Percentiles rank a stretch among this genome's conserved stretches.
Evolutionary conservation across 305 asterid species (phyloP).

Genomic region (Fraxinus dipetala): DNA sequence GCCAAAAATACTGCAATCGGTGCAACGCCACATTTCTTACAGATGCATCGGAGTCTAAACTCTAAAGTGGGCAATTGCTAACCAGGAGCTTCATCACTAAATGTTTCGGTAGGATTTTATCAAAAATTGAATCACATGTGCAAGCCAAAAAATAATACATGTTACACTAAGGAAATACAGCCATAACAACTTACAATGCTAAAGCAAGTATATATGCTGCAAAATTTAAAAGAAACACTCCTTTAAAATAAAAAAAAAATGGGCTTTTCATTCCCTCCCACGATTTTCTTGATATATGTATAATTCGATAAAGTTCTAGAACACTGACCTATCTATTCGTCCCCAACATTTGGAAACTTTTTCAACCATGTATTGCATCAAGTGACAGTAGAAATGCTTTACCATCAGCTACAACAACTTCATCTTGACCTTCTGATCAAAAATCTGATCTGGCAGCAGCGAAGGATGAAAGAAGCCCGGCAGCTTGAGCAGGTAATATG

Average conservation of each 20-base stretch:
- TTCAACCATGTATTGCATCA: not conserved
- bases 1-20: not conserved
- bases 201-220: not conserved
- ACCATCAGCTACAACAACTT: not conserved
- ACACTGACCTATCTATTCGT: not conserved
- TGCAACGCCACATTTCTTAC: not conserved
- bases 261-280: not conserved
- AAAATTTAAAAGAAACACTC: not conserved
- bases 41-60: not conserved
- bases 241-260: not conserved
- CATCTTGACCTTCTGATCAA: conserved; percentile 24
- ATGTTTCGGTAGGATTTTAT: not conserved
- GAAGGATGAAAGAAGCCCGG: conserved; percentile 88
- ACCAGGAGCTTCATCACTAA: not conserved
- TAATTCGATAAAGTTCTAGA: not conserved
- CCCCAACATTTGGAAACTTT: not conserved
- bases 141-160: not conserved
- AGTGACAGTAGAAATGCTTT: not conserved
- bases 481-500: conserved; percentile 94
- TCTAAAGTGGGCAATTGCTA: not conserved
- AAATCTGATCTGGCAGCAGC: conserved; percentile 73
- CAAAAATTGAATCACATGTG: not conserved
- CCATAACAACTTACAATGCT: not conserved
- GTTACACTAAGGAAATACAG: not conserved
- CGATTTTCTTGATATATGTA: not conserved